These are phyloP conservation scores for Vigna hirtella DNA, from an alignment of 306 rosid genomes.

Conservation along the genomic window DNA sequence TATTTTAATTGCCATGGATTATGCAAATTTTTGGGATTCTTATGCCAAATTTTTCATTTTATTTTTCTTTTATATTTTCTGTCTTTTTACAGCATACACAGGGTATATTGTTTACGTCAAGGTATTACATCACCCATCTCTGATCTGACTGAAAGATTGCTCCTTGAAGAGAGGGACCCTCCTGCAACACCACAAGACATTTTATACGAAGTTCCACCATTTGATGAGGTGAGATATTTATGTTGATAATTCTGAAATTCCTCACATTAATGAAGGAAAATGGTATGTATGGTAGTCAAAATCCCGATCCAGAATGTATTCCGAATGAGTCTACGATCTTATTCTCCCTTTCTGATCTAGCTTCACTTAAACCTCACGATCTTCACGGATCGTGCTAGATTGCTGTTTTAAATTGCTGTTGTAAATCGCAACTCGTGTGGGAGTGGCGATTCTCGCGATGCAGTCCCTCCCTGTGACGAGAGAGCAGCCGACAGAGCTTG, in stretches of 20 bases:
- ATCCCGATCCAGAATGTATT: too few species aligned
- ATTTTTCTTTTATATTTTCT: constrained; percentile 34
- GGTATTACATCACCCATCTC: constrained; percentile 91
- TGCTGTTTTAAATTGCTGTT: too few species aligned
- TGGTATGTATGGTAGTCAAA: too few species aligned
- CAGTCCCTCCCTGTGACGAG: too few species aligned
- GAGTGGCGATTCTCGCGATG: too few species aligned
- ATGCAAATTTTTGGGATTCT: constrained; percentile 18
- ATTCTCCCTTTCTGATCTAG: too few species aligned
- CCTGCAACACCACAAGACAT: constrained; percentile 90
- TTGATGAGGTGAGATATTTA: constrained; percentile 80
- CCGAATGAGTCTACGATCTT: too few species aligned
- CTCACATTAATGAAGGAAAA: not conserved
- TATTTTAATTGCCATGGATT: not conserved
- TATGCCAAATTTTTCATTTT: constrained; percentile 1
- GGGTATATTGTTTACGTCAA: constrained; percentile 88
- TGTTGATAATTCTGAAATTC: constrained; percentile 33
- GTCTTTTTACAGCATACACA: constrained; percentile 74
- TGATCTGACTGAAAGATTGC: constrained; percentile 92
- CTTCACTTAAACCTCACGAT: too few species aligned
- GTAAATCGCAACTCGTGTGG: too few species aligned
- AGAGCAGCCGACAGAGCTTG: too few species aligned
- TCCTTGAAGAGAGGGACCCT: constrained; percentile 89
- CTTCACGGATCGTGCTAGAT: too few species aligned
- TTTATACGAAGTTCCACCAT: constrained; percentile 88